These are phyloP conservation scores for Phaeotremella fagi DNA, from an alignment of 768 basidiomycete species.

Conservation along the genomic window DNA sequence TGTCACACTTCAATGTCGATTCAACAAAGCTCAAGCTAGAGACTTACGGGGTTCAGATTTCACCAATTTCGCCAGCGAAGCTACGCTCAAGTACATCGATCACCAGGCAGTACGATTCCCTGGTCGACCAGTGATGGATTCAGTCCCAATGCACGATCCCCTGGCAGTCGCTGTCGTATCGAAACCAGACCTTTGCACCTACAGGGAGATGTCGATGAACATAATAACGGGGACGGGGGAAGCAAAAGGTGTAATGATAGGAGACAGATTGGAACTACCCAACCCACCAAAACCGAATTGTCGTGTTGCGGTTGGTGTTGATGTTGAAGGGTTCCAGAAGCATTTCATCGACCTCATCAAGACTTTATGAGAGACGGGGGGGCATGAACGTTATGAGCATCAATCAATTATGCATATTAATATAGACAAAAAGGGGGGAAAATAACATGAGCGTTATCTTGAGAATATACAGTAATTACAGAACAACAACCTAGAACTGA, in stretches of 20 bases:
- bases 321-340: neutral
- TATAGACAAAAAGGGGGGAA: no score
- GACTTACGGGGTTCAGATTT: neutral
- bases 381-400: no score
- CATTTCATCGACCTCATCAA: conserved; percentile 3
- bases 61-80: neutral
- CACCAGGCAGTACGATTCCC: neutral
- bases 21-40: neutral
- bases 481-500: no score
- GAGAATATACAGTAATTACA: no score
- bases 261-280: neutral
- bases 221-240: neutral
- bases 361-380: no score
- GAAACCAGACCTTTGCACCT: conserved; percentile 1
- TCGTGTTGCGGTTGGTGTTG: neutral
- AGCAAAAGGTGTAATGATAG: conserved; percentile 3
- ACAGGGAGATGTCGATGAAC: neutral
- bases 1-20: conserved; percentile 1
- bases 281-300: conserved; percentile 1
- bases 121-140: neutral
- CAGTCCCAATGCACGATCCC: conserved; percentile 3
- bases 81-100: conserved; percentile 1
- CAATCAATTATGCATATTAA: no score
- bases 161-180: conserved; percentile 4
- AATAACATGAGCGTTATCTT: no score